Base-by-base conservation (phyloP, 805 yeast species). In the Yamadazyma kitorensis region DNA sequence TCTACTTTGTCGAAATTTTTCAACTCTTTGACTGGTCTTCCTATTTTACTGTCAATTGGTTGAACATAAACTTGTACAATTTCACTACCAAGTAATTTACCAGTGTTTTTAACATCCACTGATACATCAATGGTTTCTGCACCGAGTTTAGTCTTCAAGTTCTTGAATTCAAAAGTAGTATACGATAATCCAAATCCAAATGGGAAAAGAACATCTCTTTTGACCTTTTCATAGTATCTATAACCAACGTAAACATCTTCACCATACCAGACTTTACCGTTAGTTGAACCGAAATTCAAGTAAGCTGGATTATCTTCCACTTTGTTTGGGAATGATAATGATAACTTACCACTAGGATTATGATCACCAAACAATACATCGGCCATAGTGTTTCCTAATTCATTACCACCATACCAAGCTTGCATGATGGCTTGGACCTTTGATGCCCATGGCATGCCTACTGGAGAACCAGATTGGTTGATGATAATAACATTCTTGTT, bases 161-260 rank as follows among this genome's bases (percentile, higher is more conserved):
- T 55, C 6, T 55, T 49, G 40, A 72, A 52, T 20, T 53, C 58
- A 47, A 78, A 80, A 0, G 64, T 44, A 14, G 83, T 71, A 59
- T 78, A 80, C 2, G 85, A 78, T 41, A 78, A 64, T 30, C 85
- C 85, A 45, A 54, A 66, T 4, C 85, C 85, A 54, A 80, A 80
- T 27, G 83, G 79, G 62, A 70, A 79, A 31, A 70, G 59, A 4
- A 74, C 77, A 17, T 64, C 63, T 26, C 54, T 57, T 41, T 70
- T 64, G 23, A 60, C 50, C 53, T 72, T 72, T 47, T 80, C 84
- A 54, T 75, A 80, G 59, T 58, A 76, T 39, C 77, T 61, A 61
- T 80, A 78, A 14, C 85, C 86, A 33, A 79, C 74, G 51, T 65
- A 79, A 29, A 80, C 72, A 48, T 78, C 83, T 52, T 80, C 86